Evolutionary conservation across 1,139 yeast species (phyloP), one percentile per base, ranked within the genome.

Genomic region (Blastobotrys buckinghamii): DNA sequence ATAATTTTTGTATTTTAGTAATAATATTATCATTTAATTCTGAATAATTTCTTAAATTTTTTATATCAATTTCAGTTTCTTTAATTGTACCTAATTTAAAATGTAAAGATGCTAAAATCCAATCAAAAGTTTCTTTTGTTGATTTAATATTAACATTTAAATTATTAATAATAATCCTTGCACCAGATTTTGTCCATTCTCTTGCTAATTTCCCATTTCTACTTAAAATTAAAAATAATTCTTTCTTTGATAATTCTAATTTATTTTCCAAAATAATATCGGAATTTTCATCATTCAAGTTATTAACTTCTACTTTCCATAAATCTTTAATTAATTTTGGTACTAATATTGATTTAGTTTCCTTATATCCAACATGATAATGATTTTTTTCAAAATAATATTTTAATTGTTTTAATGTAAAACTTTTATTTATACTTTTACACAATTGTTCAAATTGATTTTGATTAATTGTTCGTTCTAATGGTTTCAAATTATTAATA

Each of bases 151-250:
- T 59, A 33, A 74, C 58, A 47, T 68, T 67, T 38, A 58, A 62
- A 1, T 73, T 68, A 30, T 66, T 61, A 26, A 80, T 70, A 6
- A 72, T 66, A 43, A 81, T 68, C 50, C 71, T 70, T 12, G 82
- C 82, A 0, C 85, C 87, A 9, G 77, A 69, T 48, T 78, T 69
- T 4, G 79, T 68, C 70, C 82, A 71, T 45, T 74, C 70, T 43
- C 76, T 73, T 36, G 78, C 66, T 34, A 78, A 60, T 27, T 65
- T 63, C 5, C 81, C 82, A 43, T 71, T 70, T 44, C 73, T 67
- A 45, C 78, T 70, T 9, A 77, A 60, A n/a, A 79, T 57, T 22
- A 80, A 62, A 53, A 78, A 78, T 50, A 77, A 57, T 42, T 79
- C 81, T 19, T 73, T 63, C 37, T 70, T 66, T 45, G 67, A 59